A percentile compares a stretch with the other conserved stretches of the same genome.
Conservation (phyloP, 2,329 filamentous ascomycete genomes). For the Scedosporium dehoogii region DNA sequence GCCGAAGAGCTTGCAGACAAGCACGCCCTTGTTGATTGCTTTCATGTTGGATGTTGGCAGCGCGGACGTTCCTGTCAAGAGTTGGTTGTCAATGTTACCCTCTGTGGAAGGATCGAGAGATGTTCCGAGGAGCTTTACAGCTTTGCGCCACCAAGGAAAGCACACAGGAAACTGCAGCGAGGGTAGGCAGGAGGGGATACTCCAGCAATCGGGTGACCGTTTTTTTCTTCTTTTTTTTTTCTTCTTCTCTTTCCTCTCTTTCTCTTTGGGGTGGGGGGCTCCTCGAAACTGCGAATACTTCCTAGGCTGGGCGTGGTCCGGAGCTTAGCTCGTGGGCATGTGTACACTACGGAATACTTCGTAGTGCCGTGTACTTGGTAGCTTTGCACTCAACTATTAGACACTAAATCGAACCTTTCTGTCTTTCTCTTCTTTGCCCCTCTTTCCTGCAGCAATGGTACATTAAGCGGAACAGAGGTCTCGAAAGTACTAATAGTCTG, state of each 20-base stretch:
- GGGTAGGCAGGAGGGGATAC: too few relatives aligned
- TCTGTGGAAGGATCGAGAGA: not conserved
- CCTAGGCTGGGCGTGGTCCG: too few relatives aligned
- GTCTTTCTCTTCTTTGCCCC: not conserved
- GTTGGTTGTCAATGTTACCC: not conserved
- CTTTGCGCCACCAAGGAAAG: too few relatives aligned
- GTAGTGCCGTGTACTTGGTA: too few relatives aligned
- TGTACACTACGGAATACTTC: too few relatives aligned
- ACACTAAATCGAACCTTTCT: not conserved
- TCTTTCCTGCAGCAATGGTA: not conserved
- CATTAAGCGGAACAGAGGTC: not conserved
- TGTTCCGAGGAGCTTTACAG: not conserved
- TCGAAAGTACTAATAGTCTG: not conserved
- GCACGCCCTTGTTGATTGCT: conserved; percentile 19
- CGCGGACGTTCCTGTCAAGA: too few relatives aligned
- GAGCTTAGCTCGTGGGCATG: not conserved
- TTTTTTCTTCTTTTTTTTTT: too few relatives aligned
- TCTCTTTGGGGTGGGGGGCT: too few relatives aligned
- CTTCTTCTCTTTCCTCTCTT: too few relatives aligned
- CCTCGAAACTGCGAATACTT: too few relatives aligned
- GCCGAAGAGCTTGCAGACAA: conserved; percentile 19
- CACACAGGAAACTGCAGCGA: too few relatives aligned
- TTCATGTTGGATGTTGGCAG: conserved; percentile 7
- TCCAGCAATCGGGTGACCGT: too few relatives aligned
- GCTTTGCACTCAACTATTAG: not conserved